phyloP scores from a whole-genome alignment of 257 asterid species.

The Leonotis leonurus region DNA sequence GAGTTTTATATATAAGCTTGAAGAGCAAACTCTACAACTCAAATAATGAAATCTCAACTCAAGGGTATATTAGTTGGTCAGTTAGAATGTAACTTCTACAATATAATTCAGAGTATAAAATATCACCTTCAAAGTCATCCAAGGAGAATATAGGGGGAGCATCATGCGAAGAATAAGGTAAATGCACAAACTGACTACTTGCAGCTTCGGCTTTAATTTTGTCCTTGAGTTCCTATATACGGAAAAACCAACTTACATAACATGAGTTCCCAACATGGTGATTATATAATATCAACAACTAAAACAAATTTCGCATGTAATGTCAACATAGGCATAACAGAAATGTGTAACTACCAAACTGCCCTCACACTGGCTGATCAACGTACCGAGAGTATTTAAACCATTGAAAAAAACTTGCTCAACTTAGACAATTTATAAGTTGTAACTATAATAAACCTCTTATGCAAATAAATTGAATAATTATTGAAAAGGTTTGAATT shows the following conservation, averaged over 20 bases:
- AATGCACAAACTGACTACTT: constrained; percentile 35
- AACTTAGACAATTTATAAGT: not conserved
- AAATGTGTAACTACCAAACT: not conserved
- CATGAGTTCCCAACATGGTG: not conserved
- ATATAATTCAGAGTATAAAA: constrained; percentile 1
- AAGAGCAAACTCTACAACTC: not conserved
- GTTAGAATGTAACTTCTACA: not conserved
- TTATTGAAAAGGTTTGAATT: not conserved
- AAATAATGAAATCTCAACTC: not conserved
- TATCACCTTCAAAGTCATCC: constrained; percentile 88
- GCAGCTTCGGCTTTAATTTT: constrained; percentile 74
- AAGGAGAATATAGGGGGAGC: constrained; percentile 60
- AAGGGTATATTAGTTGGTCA: not conserved
- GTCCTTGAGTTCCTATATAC: constrained; percentile 58
- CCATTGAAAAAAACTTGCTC: not conserved
- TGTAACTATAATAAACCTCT: not conserved
- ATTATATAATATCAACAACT: not conserved
- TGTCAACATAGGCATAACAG: not conserved
- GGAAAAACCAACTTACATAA: constrained; percentile 18
- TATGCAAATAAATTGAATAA: not conserved
- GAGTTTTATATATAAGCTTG: not conserved
- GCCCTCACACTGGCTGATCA: not conserved
- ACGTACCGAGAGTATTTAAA: not conserved
- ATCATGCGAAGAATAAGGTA: constrained; percentile 38
- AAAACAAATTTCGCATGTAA: not conserved